phyloP scores from a whole-genome alignment of 1,139 yeast genomes.

The Candida sojae region DNA sequence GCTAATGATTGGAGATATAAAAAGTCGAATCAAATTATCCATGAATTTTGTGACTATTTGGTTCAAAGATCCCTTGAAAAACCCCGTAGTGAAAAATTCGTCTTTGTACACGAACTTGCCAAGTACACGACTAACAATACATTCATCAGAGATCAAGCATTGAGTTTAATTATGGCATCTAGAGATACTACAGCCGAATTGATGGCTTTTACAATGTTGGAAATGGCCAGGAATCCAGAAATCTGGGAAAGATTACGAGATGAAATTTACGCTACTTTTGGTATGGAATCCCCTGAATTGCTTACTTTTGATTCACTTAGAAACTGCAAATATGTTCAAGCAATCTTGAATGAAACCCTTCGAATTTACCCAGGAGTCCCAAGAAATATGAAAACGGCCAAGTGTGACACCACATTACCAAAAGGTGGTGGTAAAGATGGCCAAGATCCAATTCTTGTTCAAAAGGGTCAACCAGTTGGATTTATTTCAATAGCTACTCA shows the following conservation, averaged over 20 bases:
- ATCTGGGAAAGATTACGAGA: slow-evolving; percentile 34
- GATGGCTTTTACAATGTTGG: slow-evolving; percentile 40
- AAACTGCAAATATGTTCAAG: slow-evolving; percentile 44
- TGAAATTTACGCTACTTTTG: slow-evolving; percentile 34
- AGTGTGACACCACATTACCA: slow-evolving; percentile 48
- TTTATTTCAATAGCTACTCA: slow-evolving; percentile 42
- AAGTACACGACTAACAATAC: slow-evolving; percentile 45
- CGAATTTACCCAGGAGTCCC: slow-evolving; percentile 58
- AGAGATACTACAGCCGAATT: slow-evolving; percentile 52
- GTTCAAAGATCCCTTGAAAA: slow-evolving; percentile 33
- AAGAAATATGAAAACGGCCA: slow-evolving; percentile 43
- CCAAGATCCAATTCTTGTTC: slow-evolving; percentile 38
- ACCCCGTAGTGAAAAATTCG: slow-evolving; percentile 25
- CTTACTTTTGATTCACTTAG: slow-evolving; percentile 45
- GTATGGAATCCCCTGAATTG: background rate
- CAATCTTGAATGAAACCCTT: slow-evolving; percentile 48
- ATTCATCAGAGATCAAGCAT: slow-evolving; percentile 45
- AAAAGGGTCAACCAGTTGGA: slow-evolving; percentile 37
- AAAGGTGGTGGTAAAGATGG: slow-evolving; percentile 54
- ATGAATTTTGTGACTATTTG: slow-evolving; percentile 28
- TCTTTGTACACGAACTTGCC: slow-evolving; percentile 46
- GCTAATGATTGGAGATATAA: slow-evolving; percentile 25
- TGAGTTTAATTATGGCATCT: slow-evolving; percentile 47
- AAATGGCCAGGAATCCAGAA: slow-evolving; percentile 42
- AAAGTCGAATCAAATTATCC: slow-evolving; percentile 22